Evolutionary conservation across 108 stramenopile species (phyloP), one percentile per base, ranked within the genome.

Genomic region (Stephanodiscus triporus): DNA sequence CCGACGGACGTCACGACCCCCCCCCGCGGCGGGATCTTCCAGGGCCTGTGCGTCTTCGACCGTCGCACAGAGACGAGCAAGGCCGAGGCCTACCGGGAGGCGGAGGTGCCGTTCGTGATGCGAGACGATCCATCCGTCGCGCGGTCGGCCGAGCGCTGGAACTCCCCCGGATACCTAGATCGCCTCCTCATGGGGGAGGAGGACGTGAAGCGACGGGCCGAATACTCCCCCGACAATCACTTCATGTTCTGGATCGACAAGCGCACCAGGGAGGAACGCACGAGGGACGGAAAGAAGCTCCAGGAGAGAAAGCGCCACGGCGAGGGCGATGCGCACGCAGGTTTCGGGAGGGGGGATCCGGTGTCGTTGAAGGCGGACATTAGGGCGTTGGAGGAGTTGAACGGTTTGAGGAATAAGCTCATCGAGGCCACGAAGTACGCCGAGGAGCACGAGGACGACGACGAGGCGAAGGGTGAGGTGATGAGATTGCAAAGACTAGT

Each of bases 71-170:
- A 98, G 54, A 73, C 90, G 19, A 73, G 72, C 54, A 95, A 97
- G 83, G 95, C 94, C 6, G 74, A 85, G 30, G 75, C 69, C 19
- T 99, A 98, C 79, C 87, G 97, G 19, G 70, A 87, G 13, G 84
- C 82, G 14, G 98, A 99, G 81, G 78, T 97, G 30, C 98, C 99
- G n/a, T 99, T 98, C 83, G 83, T 98, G 17, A 80, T 98, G n/a
- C 81, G 90, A 49, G 85, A 94, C 62, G 95, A 98, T 80, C 98
- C 98, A 17, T 67, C 80, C n/a, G 89, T 97, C 29, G 84, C 86
- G 2, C 72, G 77, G 4, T 72, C 93, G 9, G 94, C 86, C n/a
- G 81, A 87, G 58, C 84, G 96, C 48, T 99, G 99, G 99, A 86
- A 85, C 49, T 66, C 90, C 56, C 86, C 91, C 3, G 78, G 48